Evolutionary conservation across 108 stramenopile species (phyloP), one percentile per base, ranked within the genome.

Genomic region (Nannochloropsis salina): DNA sequence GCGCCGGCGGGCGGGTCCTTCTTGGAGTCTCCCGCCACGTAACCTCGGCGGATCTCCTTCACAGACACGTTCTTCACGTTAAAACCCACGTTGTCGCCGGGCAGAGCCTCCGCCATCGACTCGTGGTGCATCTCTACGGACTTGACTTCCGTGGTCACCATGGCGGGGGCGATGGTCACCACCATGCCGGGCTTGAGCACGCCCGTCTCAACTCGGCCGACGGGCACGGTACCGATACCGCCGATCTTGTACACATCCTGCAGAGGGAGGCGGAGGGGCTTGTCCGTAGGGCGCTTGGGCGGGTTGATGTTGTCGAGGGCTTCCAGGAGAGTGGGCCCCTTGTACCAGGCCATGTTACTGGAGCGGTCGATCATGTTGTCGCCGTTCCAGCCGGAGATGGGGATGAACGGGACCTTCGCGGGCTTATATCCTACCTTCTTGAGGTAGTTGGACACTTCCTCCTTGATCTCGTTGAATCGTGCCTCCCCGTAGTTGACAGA

Each of bases 21-120:
- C 81, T 92, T 92, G 83, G 92, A 83, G 91, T 96, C 92, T 44
- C 94, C 94, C 42, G 95, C 94, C n/a, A 98, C 96, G 88, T 94
- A 90, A 15, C 97, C 97, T 82, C 95, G 93, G 80, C 92, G 90
- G 82, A 98, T 88, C 87, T 98, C 95, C 92, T 95, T 94, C 80
- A 96, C 94, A 80, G 94, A 93, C 31, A 95, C 91, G 91, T 95
- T 93, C 92, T 95, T 95, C 47, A 94, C 93, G 90, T 97, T 95
- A 94, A 97, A 97, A 47, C 96, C 95, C 83, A 98, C 95, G 93
- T 95, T 96, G 92, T 97, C 95, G 61, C 97, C 97, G 74, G 95
- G 94, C 51, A 87, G 15, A 42, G 96, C 97, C 91, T 96, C 92
- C 42, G 91, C 81, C 42, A 96, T 86, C 3, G 90, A 84, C 93